These are phyloP conservation scores for Ogataea philodendri DNA, from an alignment of 805 yeast species.

Conservation along the genomic window DNA sequence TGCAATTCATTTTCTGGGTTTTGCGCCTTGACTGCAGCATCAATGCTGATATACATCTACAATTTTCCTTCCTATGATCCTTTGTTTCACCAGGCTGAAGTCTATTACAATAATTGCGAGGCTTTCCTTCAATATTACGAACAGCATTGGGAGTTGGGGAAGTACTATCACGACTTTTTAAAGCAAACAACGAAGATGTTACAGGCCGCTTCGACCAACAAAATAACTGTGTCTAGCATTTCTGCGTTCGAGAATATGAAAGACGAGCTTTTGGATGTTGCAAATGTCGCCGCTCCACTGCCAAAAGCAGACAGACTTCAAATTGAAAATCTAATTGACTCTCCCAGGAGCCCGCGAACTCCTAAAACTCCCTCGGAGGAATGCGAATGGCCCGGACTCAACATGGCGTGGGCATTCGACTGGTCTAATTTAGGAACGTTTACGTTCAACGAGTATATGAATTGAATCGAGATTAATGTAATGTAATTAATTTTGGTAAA, in stretches of 20 bases:
- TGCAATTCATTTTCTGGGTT: slow-evolving; percentile 19
- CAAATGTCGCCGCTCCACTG: slow-evolving; percentile 19
- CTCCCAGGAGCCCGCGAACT: slow-evolving; percentile 5
- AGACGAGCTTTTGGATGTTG: slow-evolving; percentile 20
- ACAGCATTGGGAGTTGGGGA: slow-evolving; percentile 19
- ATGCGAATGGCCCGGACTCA: slow-evolving; percentile 6
- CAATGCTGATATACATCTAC: slow-evolving; percentile 14
- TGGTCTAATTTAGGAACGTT: slow-evolving; percentile 10
- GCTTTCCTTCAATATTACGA: slow-evolving; percentile 14
- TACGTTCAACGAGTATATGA: slow-evolving; percentile 1
- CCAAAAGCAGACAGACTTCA: slow-evolving; percentile 14
- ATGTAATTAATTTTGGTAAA: no score
- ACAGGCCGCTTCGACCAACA: slow-evolving; percentile 16
- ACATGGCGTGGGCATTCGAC: slow-evolving; percentile 13
- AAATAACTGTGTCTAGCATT: slow-evolving; percentile 13
- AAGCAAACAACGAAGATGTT: slow-evolving; percentile 14
- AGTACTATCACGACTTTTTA: slow-evolving; percentile 14
- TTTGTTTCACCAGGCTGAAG: slow-evolving; percentile 10
- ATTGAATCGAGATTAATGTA: no score
- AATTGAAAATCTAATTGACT: slow-evolving; percentile 11
- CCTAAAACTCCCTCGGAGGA: slow-evolving; percentile 6
- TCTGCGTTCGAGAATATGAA: slow-evolving; percentile 19
- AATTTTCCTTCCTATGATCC: slow-evolving; percentile 20
- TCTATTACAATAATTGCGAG: slow-evolving; percentile 13
- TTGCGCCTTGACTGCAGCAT: slow-evolving; percentile 16